phyloP scores from a whole-genome alignment of 306 rosid genomes.

The Quercus glauca region DNA sequence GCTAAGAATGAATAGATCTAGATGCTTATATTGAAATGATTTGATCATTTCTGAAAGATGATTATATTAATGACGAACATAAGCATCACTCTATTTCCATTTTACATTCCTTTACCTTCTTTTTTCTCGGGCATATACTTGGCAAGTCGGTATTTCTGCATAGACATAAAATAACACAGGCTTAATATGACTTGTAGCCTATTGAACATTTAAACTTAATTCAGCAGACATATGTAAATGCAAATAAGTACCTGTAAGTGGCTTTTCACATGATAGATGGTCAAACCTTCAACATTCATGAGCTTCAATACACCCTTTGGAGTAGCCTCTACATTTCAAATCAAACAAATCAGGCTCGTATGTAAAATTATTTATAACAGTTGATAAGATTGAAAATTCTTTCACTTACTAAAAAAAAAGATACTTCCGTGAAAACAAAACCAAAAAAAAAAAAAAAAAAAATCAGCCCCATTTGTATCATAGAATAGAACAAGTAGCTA shows the following conservation, averaged over 20 bases:
- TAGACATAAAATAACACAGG: background rate
- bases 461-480: background rate
- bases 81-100: background rate
- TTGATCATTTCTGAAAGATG: background rate
- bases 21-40: background rate
- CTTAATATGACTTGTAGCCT: background rate
- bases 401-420: background rate
- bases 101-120: constrained; percentile 29
- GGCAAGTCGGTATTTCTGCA: constrained; percentile 47
- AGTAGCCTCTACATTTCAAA: constrained; percentile 42
- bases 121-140: constrained; percentile 42
- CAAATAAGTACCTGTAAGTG: constrained; percentile 38
- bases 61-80: background rate
- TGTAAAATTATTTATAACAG: background rate
- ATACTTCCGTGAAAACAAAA: too few species aligned
- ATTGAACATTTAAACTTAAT: background rate
- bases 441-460: background rate
- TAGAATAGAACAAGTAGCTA: background rate
- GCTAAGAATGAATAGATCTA: background rate
- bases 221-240: background rate
- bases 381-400: background rate
- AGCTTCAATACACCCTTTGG: constrained; percentile 38
- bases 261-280: constrained; percentile 48
- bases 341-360: background rate
- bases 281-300: constrained; percentile 39